Evolutionary conservation across 2,329 filamentous ascomycete genomes (phyloP).

Genomic region (Penicillium sp.): DNA sequence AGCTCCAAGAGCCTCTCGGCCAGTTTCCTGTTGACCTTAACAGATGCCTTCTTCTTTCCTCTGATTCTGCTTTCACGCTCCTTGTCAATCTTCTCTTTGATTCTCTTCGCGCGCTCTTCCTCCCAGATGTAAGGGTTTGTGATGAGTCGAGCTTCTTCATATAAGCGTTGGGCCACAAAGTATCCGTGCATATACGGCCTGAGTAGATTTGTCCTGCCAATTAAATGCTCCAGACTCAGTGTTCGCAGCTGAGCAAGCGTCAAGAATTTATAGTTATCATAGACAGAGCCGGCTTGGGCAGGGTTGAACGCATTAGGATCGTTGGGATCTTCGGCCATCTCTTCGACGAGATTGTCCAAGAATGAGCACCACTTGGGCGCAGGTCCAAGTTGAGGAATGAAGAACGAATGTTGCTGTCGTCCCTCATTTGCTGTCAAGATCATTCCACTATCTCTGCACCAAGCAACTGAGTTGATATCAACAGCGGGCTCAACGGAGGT

Average conservation of each 20-base stretch:
- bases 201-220: slow-evolving; percentile 87
- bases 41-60: slow-evolving; percentile 85
- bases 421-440: slow-evolving; percentile 96
- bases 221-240: slow-evolving; percentile 83
- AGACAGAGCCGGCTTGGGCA: slow-evolving; percentile 70
- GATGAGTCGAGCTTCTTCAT: slow-evolving; percentile 92
- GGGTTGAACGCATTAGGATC: slow-evolving; percentile 61
- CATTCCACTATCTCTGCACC: slow-evolving; percentile 93
- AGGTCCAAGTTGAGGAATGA: slow-evolving; percentile 89
- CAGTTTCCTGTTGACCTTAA: slow-evolving; percentile 81
- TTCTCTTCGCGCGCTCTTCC: slow-evolving; percentile 85
- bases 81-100: slow-evolving; percentile 95
- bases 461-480: slow-evolving; percentile 92
- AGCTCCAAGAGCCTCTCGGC: slow-evolving; percentile 66
- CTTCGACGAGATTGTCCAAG: slow-evolving; percentile 95
- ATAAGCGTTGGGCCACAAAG: slow-evolving; percentile 93
- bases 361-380: slow-evolving; percentile 96
- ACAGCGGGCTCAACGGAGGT: slow-evolving; percentile 94
- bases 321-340: slow-evolving; percentile 85
- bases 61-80: slow-evolving; percentile 94
- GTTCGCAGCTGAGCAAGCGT: slow-evolving; percentile 83
- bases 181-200: slow-evolving; percentile 99
- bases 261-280: slow-evolving; percentile 99
- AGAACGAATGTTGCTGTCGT: slow-evolving; percentile 91
- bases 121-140: slow-evolving; percentile 94